Base-by-base conservation (phyloP, 257 asterid genomes). In the Paraleonurus japonicus region DNA sequence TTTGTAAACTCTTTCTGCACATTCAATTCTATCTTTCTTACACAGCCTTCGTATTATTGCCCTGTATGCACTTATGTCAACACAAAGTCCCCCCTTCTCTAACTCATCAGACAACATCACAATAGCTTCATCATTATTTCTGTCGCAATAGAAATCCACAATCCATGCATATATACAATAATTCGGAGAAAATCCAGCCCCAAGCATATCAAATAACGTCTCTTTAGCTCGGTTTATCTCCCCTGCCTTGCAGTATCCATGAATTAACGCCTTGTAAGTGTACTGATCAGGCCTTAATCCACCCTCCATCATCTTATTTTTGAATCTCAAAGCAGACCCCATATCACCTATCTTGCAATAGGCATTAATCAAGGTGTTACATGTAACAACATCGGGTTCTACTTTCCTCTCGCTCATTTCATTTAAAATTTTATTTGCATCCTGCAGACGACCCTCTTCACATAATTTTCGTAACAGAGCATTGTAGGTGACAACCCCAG, bases 291-390 rank as follows among this genome's bases (percentile, higher is more conserved):
- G 91, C 70, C 57, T 81, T 33, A 94, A 67, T 17, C 97, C 97
- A 50, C 84, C 89, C 80, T 87, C 95, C 79, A 85, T 35, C 96
- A 94, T 94, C 81, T 79, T 91, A 30, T 73, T 76, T 67, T 82
- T 81, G 67, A 91, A 88, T 75, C 76, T 89, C 78, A 86, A 65
- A 53, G 96, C 90, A 23, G 97, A 91, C 55, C 67, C 45, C 92
- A 85, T 86, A 70, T 94, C 99, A 43, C 96, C 91, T 4, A 89
- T 86, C 85, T 93, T 90, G 89, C 90, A 81, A 74, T 93, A 90
- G 39, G 92, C 92, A 80, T 91, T 94, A 37, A 94, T 89, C 74
- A 94, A 78, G 0, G 99, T 94, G 84, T 94, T 94, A 39, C 97
- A 94, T 1, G 99, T 91, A 24, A 91, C 71, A 67, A 61, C 82